Evolutionary conservation across 148 eudicot species (phyloP).

Genomic region (Persicaria tinctoria): DNA sequence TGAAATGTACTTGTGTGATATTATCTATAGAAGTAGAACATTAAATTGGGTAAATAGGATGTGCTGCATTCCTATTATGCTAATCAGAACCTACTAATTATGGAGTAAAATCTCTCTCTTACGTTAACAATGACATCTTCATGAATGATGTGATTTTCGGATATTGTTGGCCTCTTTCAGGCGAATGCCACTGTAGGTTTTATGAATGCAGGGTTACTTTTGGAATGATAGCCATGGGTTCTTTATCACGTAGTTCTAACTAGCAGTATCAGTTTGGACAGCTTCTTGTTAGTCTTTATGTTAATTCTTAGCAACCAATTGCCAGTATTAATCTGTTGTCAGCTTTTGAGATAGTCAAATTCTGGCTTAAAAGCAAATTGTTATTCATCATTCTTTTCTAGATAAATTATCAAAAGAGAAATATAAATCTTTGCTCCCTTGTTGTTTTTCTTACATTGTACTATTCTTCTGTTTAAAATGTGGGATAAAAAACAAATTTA

Average conservation of each 20-base stretch:
- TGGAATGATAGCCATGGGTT: not conserved
- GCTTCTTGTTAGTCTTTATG: not conserved
- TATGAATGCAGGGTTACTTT: not conserved
- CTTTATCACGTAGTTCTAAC: not conserved
- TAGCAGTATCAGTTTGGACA: not conserved
- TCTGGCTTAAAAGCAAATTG: not conserved
- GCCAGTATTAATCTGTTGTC: not conserved
- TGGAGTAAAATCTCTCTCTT: not conserved
- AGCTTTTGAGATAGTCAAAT: not conserved
- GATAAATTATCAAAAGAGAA: not conserved
- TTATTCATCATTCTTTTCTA: not conserved
- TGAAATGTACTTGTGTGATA: constrained; percentile 1
- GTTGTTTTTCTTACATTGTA: not conserved
- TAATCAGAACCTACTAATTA: not conserved
- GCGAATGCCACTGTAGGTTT: not conserved
- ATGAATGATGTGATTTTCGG: not conserved
- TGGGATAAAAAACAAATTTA: not conserved
- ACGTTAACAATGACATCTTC: not conserved
- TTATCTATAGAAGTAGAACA: not conserved
- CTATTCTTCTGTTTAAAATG: not conserved
- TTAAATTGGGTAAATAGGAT: not conserved
- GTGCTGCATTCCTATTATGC: not conserved
- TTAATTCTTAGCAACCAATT: not conserved
- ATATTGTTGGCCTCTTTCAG: not conserved
- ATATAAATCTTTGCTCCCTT: not conserved